Percentiles rank a stretch among this genome's conserved stretches.
Evolutionary conservation across 108 stramenopile genomes (phyloP).

Genomic region (Thalassiosira profunda): DNA sequence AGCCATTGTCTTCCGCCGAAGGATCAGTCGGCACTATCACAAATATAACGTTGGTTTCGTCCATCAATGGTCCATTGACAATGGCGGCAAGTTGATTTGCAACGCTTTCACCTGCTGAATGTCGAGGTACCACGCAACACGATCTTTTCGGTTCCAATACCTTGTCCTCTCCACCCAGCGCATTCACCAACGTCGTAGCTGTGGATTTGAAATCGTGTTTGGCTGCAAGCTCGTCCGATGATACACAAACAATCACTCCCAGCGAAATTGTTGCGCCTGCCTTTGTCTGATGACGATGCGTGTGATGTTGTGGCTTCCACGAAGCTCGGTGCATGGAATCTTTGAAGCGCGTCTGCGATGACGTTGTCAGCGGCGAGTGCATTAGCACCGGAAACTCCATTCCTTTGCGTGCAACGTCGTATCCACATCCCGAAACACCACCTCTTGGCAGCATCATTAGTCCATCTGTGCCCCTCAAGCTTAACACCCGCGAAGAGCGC

Average conservation of each 20-base stretch:
- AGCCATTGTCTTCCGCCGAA: too few relatives aligned
- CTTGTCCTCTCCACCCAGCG: slow-evolving; percentile 15
- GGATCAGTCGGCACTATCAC: slow-evolving; percentile 45
- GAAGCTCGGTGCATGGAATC: slow-evolving; percentile 59
- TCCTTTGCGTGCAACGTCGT: slow-evolving; percentile 56
- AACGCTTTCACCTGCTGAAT: too few relatives aligned
- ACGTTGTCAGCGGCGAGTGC: slow-evolving; percentile 3
- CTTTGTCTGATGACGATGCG: too few relatives aligned
- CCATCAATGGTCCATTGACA: slow-evolving; percentile 29
- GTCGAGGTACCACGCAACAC: too few relatives aligned
- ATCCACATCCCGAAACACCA: slow-evolving; percentile 23
- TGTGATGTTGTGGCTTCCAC: too few relatives aligned
- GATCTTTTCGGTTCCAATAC: too few relatives aligned
- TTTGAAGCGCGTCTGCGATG: slow-evolving; percentile 28
- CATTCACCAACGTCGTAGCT: not conserved
- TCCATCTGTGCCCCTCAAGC: slow-evolving; percentile 89
- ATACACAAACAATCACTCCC: slow-evolving; percentile 21
- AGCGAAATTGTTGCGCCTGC: too few relatives aligned
- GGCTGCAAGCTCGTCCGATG: not conserved
- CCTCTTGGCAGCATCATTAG: slow-evolving; percentile 88
- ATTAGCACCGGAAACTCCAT: slow-evolving; percentile 63
- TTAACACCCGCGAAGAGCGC: slow-evolving; percentile 88
- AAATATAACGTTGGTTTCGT: slow-evolving; percentile 43
- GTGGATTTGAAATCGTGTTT: too few relatives aligned
- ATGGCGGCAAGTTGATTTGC: slow-evolving; percentile 17